Percentiles rank a stretch among this genome's conserved stretches.
phyloP scores from a whole-genome alignment of 805 yeast genomes.

The Lachancea lanzarotensis region DNA sequence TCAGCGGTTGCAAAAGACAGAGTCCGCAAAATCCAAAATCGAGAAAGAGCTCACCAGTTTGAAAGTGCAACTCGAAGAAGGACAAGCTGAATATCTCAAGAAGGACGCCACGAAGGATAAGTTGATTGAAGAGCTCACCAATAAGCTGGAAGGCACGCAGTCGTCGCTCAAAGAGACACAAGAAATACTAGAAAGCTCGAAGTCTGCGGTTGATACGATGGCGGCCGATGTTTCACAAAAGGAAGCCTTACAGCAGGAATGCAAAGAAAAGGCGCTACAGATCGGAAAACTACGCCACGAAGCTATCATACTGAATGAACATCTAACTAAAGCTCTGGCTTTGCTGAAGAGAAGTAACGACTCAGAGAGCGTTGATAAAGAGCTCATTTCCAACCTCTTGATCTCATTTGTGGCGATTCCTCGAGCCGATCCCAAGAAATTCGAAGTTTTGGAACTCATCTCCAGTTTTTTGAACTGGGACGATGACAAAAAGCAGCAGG shows the following conservation, averaged over 20 bases:
- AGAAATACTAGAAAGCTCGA: constrained; percentile 19
- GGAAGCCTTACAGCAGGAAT: constrained; percentile 44
- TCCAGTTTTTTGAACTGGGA: constrained; percentile 86
- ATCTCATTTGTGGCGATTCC: constrained; percentile 82
- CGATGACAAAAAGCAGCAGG: constrained; percentile 66
- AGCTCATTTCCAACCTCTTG: constrained; percentile 77
- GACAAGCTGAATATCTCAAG: constrained; percentile 10
- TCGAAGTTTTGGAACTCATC: constrained; percentile 81
- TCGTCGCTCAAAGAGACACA: constrained; percentile 12
- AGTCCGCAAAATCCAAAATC: constrained; percentile 7
- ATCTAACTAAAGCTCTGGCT: constrained; percentile 85
- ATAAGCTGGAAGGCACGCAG: constrained; percentile 21
- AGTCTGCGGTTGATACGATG: constrained; percentile 20
- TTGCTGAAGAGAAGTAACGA: constrained; percentile 73
- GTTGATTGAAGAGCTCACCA: constrained; percentile 28
- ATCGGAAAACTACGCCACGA: constrained; percentile 93
- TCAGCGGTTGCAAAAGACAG: constrained; percentile 19
- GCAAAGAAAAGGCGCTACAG: constrained; percentile 63
- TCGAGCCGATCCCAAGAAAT: constrained; percentile 89
- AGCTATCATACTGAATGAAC: constrained; percentile 88
- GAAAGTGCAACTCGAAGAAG: constrained; percentile 18
- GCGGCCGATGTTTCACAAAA: constrained; percentile 19
- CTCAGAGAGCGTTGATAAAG: constrained; percentile 77
- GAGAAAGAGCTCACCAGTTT: constrained; percentile 33
- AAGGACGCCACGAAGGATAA: constrained; percentile 19